Evolutionary conservation across 495 filamentous ascomycete genomes (phyloP), one percentile per base, ranked within the genome.

Genomic region (Bacidia rubella): DNA sequence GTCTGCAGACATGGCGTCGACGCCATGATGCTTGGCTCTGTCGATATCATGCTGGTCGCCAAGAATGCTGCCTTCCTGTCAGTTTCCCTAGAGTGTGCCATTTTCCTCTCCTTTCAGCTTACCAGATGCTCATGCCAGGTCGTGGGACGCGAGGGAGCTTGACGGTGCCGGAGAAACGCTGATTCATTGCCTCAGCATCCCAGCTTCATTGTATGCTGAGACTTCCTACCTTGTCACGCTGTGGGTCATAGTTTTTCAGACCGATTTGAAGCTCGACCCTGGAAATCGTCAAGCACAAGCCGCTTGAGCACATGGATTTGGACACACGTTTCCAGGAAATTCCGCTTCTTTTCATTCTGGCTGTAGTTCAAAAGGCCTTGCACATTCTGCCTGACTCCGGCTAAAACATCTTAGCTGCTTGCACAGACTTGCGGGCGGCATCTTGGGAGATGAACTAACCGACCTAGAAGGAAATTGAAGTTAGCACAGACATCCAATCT

Each of bases 221-320:
- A n/a, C n/a, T n/a, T n/a, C n/a, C n/a, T n/a, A n/a, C n/a, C n/a
- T 98, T 98, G 77, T 98, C 92, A 85, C 90, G 88, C 80, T 96
- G 90, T 67, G 92, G 92, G 67, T 98, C 92, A 78, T 98, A 98
- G 85, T 98, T 98, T 86, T 98, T 98, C 68, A 98, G 83, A 67
- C 92, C 92, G 78, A 98, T 95, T 74, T 97, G 90, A 66, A 97
- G 86, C 66, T 77, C 73, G 61, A 76, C 70, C 5, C n/a, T n/a
- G n/a, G n/a, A n/a, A n/a, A n/a, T 48, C 55, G 17, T 40, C 26
- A 23, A 7, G 7, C 3, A 11, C 54, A 23, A 57, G 40, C 22
- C 11, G 7, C 15, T 51, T 47, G 20, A 24, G 17, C 1, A 25
- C 19, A 85, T 82, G n/a, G n/a, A n/a, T n/a, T n/a, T n/a, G n/a